Conservation (phyloP, 1,284 basidiomycete genomes). For the Trametes sp. region DNA sequence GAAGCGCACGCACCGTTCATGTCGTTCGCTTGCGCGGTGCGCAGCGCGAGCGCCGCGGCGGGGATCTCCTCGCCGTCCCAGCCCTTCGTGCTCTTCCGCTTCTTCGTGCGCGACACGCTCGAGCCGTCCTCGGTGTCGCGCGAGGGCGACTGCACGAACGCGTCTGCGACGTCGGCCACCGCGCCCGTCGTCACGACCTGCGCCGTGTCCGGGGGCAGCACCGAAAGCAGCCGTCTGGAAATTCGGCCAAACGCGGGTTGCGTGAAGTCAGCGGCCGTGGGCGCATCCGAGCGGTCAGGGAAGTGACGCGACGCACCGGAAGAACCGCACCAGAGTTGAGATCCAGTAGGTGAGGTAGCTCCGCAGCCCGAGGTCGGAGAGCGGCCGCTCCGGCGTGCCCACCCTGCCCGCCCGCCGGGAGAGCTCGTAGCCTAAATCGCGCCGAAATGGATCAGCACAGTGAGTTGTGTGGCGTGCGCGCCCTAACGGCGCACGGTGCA, state of each 20-base stretch:
- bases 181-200: slow-evolving; percentile 51
- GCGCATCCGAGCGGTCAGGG: not conserved
- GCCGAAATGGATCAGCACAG: not conserved
- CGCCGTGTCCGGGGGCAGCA: slow-evolving; percentile 59
- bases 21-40: slow-evolving; percentile 35
- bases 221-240: slow-evolving; percentile 62
- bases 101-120: slow-evolving; percentile 43
- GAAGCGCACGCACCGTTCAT: slow-evolving; percentile 26
- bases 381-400: slow-evolving; percentile 94
- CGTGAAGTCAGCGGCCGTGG: not conserved
- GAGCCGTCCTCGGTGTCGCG: slow-evolving; percentile 47
- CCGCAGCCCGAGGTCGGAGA: slow-evolving; percentile 91
- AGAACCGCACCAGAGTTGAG: slow-evolving; percentile 83
- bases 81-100: slow-evolving; percentile 64
- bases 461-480: not conserved
- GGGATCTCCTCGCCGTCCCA: slow-evolving; percentile 64
- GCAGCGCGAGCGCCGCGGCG: slow-evolving; percentile 26
- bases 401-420: slow-evolving; percentile 80
- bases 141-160: slow-evolving; percentile 44
- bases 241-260: not conserved
- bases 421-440: slow-evolving; percentile 82
- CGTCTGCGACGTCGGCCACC: slow-evolving; percentile 48
- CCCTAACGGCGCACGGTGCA: not conserved
- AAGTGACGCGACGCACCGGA: slow-evolving; percentile 53
- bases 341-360: slow-evolving; percentile 96